Percentiles rank a stretch among this genome's conserved stretches.
Conservation (phyloP, 805 yeast species). For the Blastobotrys terrestris region DNA sequence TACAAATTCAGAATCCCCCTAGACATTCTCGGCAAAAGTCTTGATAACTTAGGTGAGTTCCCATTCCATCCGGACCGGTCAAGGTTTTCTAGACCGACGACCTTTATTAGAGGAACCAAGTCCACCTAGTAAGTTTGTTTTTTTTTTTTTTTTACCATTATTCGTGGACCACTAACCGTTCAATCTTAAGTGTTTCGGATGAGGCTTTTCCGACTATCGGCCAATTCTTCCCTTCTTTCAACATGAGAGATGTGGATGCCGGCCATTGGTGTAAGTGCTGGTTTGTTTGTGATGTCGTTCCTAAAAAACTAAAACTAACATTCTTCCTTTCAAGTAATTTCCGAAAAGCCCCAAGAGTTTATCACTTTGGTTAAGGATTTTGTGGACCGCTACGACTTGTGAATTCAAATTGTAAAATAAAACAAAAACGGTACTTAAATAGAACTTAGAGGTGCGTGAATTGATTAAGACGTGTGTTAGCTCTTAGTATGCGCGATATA, state of each 20-base stretch:
- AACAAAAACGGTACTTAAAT: not conserved
- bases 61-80: slow-evolving; percentile 53
- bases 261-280: slow-evolving; percentile 71
- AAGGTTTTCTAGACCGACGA: slow-evolving; percentile 63
- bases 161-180: slow-evolving; percentile 4
- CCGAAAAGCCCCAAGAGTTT: not conserved
- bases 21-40: slow-evolving; percentile 54
- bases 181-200: slow-evolving; percentile 73
- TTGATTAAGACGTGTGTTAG: too few relatives aligned
- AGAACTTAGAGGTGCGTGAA: not conserved
- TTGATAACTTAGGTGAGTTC: slow-evolving; percentile 71
- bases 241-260: slow-evolving; percentile 64
- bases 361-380: not conserved
- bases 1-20: slow-evolving; percentile 61
- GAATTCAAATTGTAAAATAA: not conserved
- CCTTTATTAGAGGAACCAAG: slow-evolving; percentile 73
- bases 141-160: not conserved
- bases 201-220: slow-evolving; percentile 72
- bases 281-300: not conserved
- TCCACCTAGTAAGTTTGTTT: slow-evolving; percentile 46
- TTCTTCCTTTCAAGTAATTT: not conserved
- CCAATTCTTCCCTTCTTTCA: slow-evolving; percentile 70
- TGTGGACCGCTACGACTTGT: not conserved
- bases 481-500: too few relatives aligned
- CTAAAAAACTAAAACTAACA: not conserved